Evolutionary conservation across 169 alveolate species (phyloP), one percentile per base, ranked within the genome.

Genomic region (Eimeria maxima): DNA sequence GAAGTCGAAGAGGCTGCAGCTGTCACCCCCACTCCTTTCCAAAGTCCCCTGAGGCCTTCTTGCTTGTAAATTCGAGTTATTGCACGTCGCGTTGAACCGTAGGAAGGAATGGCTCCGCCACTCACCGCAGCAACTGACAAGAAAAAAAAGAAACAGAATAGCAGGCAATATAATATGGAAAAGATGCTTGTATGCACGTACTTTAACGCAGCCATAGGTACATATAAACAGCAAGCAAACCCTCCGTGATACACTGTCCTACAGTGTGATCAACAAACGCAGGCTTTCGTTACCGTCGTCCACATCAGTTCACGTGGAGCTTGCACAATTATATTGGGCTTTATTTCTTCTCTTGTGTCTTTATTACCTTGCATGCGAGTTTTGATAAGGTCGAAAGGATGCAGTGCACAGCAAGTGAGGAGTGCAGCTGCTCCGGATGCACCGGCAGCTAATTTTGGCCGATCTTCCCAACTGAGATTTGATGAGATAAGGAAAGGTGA

Each of bases 341-440:
- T 71, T 14, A 50, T 33, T 10, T 24, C 81, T 33, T n/a, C 45
- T 24, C 87, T 14, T 47, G 71, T n/a, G n/a, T 7, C 95, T 78
- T 42, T 78, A 83, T 60, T 76, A 87, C 96, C 96, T 87, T 95
- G 96, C 81, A 86, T 80, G 76, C 96, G 90, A 38, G 96, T 95
- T 78, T 95, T 95, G 91, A 95, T 87, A 16, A 95, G 96, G 57
- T 95, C 96, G 27, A 95, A 87, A 11, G 96, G 96, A 73, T 95
- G 96, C 95, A 95, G 84, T 1, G 92, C 91, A 42, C 95, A 87
- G 87, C 95, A 95, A 44, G 95, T 95, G 42, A 87, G 47, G 2
- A 95, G 90, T 24, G 96, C 96, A 5, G 96, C 96, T 27, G 88
- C 83, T 44, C 95, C 93, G n/a, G 96, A 95, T 8, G 96, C 96